phyloP scores from a whole-genome alignment of 192 early-diverging fungal species.

The Coemansia reversa region DNA sequence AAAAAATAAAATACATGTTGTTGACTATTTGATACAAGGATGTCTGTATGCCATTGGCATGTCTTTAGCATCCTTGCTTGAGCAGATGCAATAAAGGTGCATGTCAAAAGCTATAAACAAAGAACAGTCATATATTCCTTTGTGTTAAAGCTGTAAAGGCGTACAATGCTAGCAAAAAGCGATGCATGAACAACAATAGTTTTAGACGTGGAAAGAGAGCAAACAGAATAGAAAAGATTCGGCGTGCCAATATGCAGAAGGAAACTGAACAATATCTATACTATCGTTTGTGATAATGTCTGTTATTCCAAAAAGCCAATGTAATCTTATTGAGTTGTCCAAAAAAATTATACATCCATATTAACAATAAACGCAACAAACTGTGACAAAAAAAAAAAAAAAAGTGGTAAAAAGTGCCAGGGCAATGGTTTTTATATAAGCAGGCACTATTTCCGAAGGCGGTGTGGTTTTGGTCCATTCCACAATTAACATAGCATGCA shows the following conservation, averaged over 20 bases:
- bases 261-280: too few relatives aligned
- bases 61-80: neutral
- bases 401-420: neutral
- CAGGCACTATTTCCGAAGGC: too few relatives aligned
- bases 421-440: too few relatives aligned
- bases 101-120: neutral
- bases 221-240: too few relatives aligned
- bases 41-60: neutral
- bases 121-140: neutral
- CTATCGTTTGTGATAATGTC: too few relatives aligned
- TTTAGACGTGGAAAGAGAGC: too few relatives aligned
- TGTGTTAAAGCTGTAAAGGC: neutral
- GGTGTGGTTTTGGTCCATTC: too few relatives aligned
- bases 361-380: neutral
- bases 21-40: conserved; percentile 3
- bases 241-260: too few relatives aligned
- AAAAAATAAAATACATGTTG: neutral
- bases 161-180: too few relatives aligned
- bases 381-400: neutral
- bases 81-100: neutral
- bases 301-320: too few relatives aligned
- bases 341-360: neutral
- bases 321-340: neutral
- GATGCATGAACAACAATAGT: too few relatives aligned
- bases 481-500: too few relatives aligned